These are phyloP conservation scores for Penicillium steckii DNA, from an alignment of 495 filamentous ascomycete genomes.

Conservation along the genomic window DNA sequence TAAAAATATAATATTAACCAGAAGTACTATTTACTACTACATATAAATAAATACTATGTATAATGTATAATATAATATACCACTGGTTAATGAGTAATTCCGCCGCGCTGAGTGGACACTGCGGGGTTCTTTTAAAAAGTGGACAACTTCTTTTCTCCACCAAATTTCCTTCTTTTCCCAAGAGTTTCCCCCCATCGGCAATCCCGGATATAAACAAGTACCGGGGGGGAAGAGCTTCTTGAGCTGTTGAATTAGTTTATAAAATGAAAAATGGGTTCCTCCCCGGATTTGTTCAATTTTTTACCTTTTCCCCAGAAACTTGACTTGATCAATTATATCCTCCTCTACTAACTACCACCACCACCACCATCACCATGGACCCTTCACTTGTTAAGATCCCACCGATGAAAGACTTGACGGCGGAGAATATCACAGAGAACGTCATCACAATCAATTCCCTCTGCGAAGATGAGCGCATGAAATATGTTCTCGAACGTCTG, in stretches of 20 bases:
- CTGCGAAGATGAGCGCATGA: slow-evolving; percentile 60
- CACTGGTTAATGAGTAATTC: slow-evolving; percentile 10
- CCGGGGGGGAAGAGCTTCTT: too few species aligned
- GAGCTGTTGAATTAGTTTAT: neutral
- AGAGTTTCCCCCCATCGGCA: neutral
- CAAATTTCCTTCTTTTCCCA: neutral
- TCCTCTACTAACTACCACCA: neutral
- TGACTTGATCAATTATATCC: too few species aligned
- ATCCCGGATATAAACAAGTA: neutral
- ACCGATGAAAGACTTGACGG: slow-evolving; percentile 69
- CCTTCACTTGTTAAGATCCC: slow-evolving; percentile 52
- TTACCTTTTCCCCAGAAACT: too few species aligned
- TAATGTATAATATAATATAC: neutral
- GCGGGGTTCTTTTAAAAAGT: too few species aligned
- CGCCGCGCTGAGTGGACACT: slow-evolving; percentile 11
- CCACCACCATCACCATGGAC: slow-evolving; percentile 40
- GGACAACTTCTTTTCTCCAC: neutral
- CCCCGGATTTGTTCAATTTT: too few species aligned
- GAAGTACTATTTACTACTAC: too few species aligned
- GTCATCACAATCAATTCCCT: slow-evolving; percentile 73
- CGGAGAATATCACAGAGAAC: slow-evolving; percentile 83
- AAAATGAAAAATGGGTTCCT: too few species aligned
- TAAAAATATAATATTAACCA: too few species aligned
- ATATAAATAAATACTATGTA: neutral
- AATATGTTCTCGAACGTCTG: slow-evolving; percentile 70